phyloP scores from a whole-genome alignment of 1,284 basidiomycete species.

The Xerocomus nothofagi region DNA sequence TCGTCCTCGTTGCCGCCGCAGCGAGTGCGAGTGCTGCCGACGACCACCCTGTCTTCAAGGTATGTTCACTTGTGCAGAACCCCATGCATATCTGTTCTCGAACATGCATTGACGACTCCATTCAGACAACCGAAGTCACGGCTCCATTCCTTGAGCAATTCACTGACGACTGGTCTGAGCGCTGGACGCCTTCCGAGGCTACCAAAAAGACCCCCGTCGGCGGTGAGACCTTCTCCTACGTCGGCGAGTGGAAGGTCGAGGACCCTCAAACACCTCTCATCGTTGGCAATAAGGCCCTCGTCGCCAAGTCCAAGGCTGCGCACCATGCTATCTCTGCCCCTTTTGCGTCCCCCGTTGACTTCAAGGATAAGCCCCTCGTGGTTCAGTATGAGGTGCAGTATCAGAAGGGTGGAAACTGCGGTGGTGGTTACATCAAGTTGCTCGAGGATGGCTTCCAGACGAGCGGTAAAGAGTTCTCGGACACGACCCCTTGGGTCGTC shows the following conservation, averaged over 20 bases:
- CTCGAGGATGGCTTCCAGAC: constrained; percentile 91
- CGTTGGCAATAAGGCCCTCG: constrained; percentile 84
- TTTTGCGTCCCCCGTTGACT: constrained; percentile 78
- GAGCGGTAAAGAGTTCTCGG: constrained; percentile 90
- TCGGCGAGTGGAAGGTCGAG: constrained; percentile 97
- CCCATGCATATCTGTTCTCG: constrained; percentile 13
- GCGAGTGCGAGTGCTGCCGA: constrained; percentile 58
- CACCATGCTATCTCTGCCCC: constrained; percentile 98
- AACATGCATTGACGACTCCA: constrained; percentile 8
- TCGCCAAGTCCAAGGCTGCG: constrained; percentile 90
- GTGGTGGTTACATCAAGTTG: constrained; percentile 98
- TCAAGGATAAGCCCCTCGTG: constrained; percentile 87
- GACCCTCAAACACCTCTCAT: constrained; percentile 75
- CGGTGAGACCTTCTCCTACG: constrained; percentile 93
- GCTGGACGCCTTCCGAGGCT: constrained; percentile 96
- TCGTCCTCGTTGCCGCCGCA: constrained; percentile 64
- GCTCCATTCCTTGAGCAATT: constrained; percentile 99
- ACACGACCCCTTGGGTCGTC: constrained; percentile 97
- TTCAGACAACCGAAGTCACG: constrained; percentile 76
- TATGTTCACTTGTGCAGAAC: constrained; percentile 32
- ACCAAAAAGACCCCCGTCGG: constrained; percentile 96
- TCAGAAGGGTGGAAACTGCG: constrained; percentile 98
- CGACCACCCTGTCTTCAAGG: constrained; percentile 68
- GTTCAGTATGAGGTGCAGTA: constrained; percentile 99
- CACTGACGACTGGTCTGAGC: constrained; percentile 83